Evolutionary conservation across 371 early-diverging fungal species (phyloP), one percentile per base, ranked within the genome.

Genomic region (Syncephalastrum contaminatum): DNA sequence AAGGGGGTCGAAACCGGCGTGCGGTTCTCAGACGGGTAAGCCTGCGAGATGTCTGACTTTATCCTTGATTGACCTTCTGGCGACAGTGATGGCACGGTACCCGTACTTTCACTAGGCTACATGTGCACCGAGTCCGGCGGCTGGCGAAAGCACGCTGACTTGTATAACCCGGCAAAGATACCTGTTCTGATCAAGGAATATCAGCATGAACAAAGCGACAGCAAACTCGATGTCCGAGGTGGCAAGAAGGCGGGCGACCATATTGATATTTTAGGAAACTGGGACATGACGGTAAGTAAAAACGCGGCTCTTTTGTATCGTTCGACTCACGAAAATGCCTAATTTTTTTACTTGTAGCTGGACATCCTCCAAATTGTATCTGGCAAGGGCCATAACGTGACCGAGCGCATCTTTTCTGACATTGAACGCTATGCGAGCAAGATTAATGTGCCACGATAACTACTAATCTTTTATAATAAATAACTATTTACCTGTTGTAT

Each of bases 71-170:
- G 16, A 36, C 41, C 44, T 14, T 39, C 16, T 25, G 25, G n/a
- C 21, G 53, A 63, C 51, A 92, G 97, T 12, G 97, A 97, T 70
- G 95, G 94, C 21, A 95, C 97, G 0, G 97, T 97, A 0, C 95
- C 95, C 0, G 61, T 96, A 21, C 54, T 97, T 16, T 93, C 94
- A 2, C 70, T 88, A 12, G 96, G 95, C 10, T 95, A 92, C 69
- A 97, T 98, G 97, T 93, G 96, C 50, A 51, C 74, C 18, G 75
- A 74, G 4, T 84, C 81, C 1, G 81, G 86, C 20, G 96, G 93
- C 6, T 97, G 98, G 98, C 85, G 82, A 51, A 86, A 87, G 55
- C 73, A 80, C 21, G 69, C 80, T 18, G 81, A 83, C 49, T 70
- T 85, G 21, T 89, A 88, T 51, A 98, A 98, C 63, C 97, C 97